Conservation (phyloP, 2,329 filamentous ascomycete species). For the Seiridium unicorne region DNA sequence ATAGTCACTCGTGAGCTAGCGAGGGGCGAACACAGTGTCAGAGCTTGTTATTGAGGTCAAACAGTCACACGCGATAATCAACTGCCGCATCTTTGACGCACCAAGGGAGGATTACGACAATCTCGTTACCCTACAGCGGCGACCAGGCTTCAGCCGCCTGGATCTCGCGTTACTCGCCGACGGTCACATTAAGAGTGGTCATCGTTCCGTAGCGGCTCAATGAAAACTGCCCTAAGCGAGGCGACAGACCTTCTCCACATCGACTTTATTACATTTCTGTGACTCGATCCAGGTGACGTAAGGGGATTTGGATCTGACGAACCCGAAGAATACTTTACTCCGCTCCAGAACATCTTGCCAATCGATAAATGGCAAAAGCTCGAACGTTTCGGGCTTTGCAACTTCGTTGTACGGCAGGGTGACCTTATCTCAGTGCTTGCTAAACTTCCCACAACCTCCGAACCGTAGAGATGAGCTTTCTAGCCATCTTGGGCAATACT, state of each 20-base stretch:
- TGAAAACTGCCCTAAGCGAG: background rate
- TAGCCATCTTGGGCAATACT: background rate
- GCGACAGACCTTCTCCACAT: background rate
- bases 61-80: slow-evolving; percentile 27
- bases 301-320: background rate
- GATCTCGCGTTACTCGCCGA: slow-evolving; percentile 18
- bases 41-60: slow-evolving; percentile 33
- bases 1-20: slow-evolving; percentile 24
- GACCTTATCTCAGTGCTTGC: background rate
- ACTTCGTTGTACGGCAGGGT: background rate
- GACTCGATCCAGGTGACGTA: background rate
- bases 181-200: no score
- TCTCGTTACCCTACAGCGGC: slow-evolving; percentile 19
- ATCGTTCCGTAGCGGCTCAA: no score
- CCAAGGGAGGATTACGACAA: slow-evolving; percentile 22
- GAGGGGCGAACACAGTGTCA: slow-evolving; percentile 14
- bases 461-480: background rate
- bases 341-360: background rate
- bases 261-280: background rate
- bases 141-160: slow-evolving; percentile 24
- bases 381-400: background rate
- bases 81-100: slow-evolving; percentile 25
- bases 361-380: background rate
- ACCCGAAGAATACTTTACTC: background rate
- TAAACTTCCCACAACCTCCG: background rate